These are phyloP conservation scores for Tephrocybe rancida DNA, from an alignment of 768 basidiomycete genomes.

Conservation along the genomic window DNA sequence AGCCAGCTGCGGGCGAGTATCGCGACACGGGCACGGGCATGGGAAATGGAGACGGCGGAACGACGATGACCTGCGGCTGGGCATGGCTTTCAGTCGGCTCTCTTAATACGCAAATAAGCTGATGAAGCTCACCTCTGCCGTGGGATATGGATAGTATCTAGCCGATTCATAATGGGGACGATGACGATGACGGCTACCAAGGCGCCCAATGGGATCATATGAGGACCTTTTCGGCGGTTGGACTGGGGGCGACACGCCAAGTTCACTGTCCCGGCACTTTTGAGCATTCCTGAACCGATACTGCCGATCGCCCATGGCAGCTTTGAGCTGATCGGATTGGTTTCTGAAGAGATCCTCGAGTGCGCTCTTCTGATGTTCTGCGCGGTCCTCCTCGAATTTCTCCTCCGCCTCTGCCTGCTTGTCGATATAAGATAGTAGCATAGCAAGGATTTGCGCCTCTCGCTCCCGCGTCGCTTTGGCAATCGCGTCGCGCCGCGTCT, in stretches of 20 bases:
- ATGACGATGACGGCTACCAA: too few relatives aligned
- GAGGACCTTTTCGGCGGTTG: neutral
- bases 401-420: constrained; percentile 3
- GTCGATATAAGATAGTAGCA: neutral
- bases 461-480: constrained; percentile 2
- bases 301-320: neutral
- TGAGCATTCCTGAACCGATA: neutral
- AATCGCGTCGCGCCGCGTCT: neutral
- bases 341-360: neutral
- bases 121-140: too few relatives aligned
- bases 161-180: too few relatives aligned
- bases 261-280: neutral
- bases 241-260: neutral
- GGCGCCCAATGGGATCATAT: too few relatives aligned
- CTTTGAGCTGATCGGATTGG: neutral
- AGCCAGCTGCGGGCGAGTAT: constrained; percentile 1
- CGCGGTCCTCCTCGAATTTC: neutral
- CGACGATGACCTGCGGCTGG: too few relatives aligned
- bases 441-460: neutral
- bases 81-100: too few relatives aligned
- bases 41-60: too few relatives aligned
- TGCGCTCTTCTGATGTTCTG: neutral
- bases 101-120: too few relatives aligned
- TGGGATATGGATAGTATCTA: too few relatives aligned
- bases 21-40: neutral